A percentile compares a stretch with the other conserved stretches of the same genome.
phyloP scores from a whole-genome alignment of 2,329 filamentous ascomycete species.

The Fonsecaea pugnacius region DNA sequence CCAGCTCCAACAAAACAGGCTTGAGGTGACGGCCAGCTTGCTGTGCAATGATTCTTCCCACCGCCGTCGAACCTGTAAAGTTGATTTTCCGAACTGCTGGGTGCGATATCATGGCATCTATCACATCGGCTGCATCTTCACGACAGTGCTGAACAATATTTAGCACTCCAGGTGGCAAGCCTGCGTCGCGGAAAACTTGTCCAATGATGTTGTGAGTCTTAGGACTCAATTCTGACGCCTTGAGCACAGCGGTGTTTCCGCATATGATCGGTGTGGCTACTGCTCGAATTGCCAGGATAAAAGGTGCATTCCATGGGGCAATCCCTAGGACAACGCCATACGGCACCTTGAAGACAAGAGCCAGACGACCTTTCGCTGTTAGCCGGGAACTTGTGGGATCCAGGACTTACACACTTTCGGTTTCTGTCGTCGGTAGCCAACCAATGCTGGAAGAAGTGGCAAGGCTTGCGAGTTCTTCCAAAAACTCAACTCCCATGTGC shows the following conservation, averaged over 20 bases:
- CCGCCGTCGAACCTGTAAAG: conserved; percentile 87
- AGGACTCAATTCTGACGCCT: conserved; percentile 89
- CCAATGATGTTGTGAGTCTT: conserved; percentile 80
- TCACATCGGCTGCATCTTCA: conserved; percentile 64
- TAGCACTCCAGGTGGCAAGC: conserved; percentile 77
- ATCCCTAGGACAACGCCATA: conserved; percentile 5
- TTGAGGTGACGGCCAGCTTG: conserved; percentile 80
- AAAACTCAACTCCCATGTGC: conserved; percentile 10
- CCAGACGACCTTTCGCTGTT: conserved; percentile 36
- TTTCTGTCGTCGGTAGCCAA: conserved; percentile 5
- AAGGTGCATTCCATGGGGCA: conserved; percentile 70
- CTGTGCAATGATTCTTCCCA: conserved; percentile 78
- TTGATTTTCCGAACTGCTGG: conserved; percentile 77
- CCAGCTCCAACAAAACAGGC: conserved; percentile 82
- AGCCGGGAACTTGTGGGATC: background rate
- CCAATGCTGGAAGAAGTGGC: conserved; percentile 8
- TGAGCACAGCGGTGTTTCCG: conserved; percentile 85
- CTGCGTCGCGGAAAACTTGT: conserved; percentile 74
- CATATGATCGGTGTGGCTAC: conserved; percentile 82
- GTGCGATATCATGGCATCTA: conserved; percentile 70
- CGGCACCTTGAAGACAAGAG: conserved; percentile 25
- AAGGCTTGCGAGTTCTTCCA: conserved; percentile 15
- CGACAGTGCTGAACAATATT: conserved; percentile 88
- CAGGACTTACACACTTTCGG: background rate
- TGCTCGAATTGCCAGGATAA: conserved; percentile 86